Conservation (phyloP, 2,329 filamentous ascomycete species). For the Harringtonia aguacate region DNA sequence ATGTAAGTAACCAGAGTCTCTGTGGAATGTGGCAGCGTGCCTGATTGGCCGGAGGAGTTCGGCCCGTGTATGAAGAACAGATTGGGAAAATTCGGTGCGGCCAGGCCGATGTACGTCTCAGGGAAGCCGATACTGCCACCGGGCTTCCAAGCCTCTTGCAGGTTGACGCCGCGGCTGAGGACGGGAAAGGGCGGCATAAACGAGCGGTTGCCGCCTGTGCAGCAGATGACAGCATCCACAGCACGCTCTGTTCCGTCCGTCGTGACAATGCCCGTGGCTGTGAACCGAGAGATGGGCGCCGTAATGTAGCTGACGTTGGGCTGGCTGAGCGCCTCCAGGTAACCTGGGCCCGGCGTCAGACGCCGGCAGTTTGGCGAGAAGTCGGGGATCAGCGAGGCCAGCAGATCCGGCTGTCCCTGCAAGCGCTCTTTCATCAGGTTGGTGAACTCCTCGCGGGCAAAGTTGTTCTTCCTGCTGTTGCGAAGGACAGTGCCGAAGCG, state of each 20-base stretch:
- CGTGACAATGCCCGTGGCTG: slow-evolving; percentile 47
- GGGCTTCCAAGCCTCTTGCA: slow-evolving; percentile 43
- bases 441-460: too few relatives aligned
- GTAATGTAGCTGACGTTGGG: slow-evolving; percentile 53
- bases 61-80: slow-evolving; percentile 17
- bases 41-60: slow-evolving; percentile 7
- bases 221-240: slow-evolving; percentile 56
- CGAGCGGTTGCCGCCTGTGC: slow-evolving; percentile 54
- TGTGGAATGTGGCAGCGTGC: slow-evolving; percentile 9
- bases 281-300: slow-evolving; percentile 46
- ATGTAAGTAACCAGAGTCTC: slow-evolving; percentile 25
- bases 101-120: slow-evolving; percentile 29
- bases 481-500: too few relatives aligned
- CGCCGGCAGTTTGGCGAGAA: slow-evolving; percentile 56
- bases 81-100: slow-evolving; percentile 22
- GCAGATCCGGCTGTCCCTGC: too few relatives aligned
- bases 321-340: slow-evolving; percentile 52
- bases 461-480: too few relatives aligned
- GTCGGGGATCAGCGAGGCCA: slow-evolving; percentile 37
- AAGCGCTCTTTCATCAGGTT: too few relatives aligned
- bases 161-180: slow-evolving; percentile 38
- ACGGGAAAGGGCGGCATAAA: slow-evolving; percentile 51
- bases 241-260: slow-evolving; percentile 43
- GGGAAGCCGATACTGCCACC: slow-evolving; percentile 39
- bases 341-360: slow-evolving; percentile 55